These are phyloP conservation scores for Lodderomyces parapsilosis DNA, from an alignment of 1,139 yeast species.

Conservation along the genomic window DNA sequence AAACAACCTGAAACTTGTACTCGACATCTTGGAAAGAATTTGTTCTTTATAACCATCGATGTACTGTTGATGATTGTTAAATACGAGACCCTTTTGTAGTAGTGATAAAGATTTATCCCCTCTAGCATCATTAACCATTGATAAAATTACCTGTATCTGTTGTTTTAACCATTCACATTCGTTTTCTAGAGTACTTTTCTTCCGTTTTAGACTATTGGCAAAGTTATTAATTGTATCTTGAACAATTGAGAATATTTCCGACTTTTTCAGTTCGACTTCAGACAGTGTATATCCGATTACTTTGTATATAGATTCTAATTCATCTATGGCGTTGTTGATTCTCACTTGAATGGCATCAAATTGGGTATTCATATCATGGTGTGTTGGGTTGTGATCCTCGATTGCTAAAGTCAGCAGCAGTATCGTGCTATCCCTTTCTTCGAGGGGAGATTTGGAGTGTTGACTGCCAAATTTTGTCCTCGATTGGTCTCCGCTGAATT, in stretches of 20 bases:
- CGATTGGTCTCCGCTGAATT: neutral
- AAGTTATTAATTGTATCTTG: conserved; percentile 39
- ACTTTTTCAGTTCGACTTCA: conserved; percentile 35
- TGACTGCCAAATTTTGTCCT: neutral
- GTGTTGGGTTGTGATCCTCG: neutral
- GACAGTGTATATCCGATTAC: conserved; percentile 38
- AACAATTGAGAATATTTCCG: conserved; percentile 40
- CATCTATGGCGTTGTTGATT: conserved; percentile 35
- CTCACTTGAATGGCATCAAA: conserved; percentile 27
- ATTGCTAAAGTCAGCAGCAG: conserved; percentile 6
- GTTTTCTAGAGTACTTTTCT: conserved; percentile 37
- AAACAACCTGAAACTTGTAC: conserved; percentile 20
- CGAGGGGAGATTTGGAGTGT: neutral
- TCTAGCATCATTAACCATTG: conserved; percentile 38
- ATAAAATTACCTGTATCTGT: conserved; percentile 40
- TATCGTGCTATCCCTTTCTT: neutral
- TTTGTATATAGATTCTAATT: conserved; percentile 32
- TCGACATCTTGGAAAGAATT: conserved; percentile 20
- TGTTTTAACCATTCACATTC: conserved; percentile 52
- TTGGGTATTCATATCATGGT: conserved; percentile 13
- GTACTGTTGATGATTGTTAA: conserved; percentile 25
- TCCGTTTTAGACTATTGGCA: conserved; percentile 33
- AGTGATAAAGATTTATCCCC: conserved; percentile 29
- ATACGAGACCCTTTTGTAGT: conserved; percentile 34
- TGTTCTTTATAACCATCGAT: conserved; percentile 36